These are phyloP conservation scores for Planoprotostelium fungivorum DNA, from an alignment of 78 protist species.

Conservation along the genomic window DNA sequence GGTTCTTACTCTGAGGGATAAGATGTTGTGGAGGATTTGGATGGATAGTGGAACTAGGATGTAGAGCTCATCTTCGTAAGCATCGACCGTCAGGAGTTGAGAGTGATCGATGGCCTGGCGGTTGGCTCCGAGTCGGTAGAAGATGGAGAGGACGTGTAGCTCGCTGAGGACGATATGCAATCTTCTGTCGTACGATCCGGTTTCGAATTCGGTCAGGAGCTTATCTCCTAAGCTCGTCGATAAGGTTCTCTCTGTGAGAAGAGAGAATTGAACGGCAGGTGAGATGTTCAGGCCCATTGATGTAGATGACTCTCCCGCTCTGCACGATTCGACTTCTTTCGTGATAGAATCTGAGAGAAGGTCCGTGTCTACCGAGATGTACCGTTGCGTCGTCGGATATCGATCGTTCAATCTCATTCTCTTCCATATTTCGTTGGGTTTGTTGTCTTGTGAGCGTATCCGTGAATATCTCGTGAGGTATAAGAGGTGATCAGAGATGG, in stretches of 20 bases:
- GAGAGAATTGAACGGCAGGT: not conserved
- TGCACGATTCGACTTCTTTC: not conserved
- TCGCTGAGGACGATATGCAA: not conserved
- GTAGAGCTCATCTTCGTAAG: not conserved
- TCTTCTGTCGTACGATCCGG: not conserved
- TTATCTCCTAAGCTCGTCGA: not conserved
- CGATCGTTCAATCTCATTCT: not conserved
- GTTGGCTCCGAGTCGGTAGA: not conserved
- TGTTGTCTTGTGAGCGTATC: not conserved
- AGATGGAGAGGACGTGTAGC: not conserved
- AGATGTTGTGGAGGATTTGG: not conserved
- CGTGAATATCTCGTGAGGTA: not conserved
- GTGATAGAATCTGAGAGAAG: not conserved
- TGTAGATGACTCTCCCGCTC: not conserved
- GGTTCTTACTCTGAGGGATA: not conserved
- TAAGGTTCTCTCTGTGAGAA: not conserved
- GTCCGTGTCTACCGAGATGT: not conserved
- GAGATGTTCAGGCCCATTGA: not conserved
- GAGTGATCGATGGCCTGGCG: not conserved
- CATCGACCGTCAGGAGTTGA: not conserved
- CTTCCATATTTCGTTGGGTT: not conserved
- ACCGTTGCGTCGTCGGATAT: not conserved
- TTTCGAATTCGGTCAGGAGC: not conserved
- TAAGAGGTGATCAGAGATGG: not conserved
- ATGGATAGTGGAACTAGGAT: not conserved